Conservation (phyloP, 768 basidiomycete species). For the Glaciozyma martinii region DNA sequence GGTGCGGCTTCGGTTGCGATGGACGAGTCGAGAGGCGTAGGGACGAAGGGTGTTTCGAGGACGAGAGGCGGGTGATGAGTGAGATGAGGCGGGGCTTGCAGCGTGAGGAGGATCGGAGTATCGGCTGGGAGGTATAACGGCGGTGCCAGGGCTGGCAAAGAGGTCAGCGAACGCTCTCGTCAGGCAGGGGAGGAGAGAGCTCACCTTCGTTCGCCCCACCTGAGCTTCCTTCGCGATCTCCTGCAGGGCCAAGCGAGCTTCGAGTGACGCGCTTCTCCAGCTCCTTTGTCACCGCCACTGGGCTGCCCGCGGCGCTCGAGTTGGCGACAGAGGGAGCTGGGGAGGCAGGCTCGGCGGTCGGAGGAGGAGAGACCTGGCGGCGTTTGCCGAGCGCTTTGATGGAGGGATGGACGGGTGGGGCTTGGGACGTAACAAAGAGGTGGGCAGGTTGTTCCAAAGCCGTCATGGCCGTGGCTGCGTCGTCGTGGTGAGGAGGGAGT, state of each 20-base stretch:
- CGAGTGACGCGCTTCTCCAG: neutral
- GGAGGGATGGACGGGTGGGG: neutral
- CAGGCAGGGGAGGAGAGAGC: neutral
- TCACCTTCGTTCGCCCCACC: neutral
- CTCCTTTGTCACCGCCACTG: neutral
- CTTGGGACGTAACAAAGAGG: neutral
- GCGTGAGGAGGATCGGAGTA: conserved; percentile 22
- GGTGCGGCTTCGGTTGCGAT: neutral
- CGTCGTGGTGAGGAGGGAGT: too few relatives aligned
- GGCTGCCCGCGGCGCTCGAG: neutral
- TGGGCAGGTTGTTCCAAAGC: neutral
- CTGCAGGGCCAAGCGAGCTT: neutral
- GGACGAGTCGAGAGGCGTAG: neutral
- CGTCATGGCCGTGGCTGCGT: neutral
- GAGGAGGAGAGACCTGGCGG: neutral
- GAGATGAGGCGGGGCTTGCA: neutral
- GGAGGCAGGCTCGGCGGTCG: neutral
- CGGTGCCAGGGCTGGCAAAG: neutral
- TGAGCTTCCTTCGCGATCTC: neutral
- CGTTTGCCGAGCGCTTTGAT: neutral
- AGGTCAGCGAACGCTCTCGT: neutral
- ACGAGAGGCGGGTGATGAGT: conserved; percentile 1
- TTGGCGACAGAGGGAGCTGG: neutral
- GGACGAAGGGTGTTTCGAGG: neutral
- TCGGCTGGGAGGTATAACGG: neutral